A percentile compares a stretch with the other conserved stretches of the same genome.
These are phyloP conservation scores for Aspergillus glaucus DNA, from an alignment of 2,329 filamentous ascomycete genomes.

Conservation along the genomic window DNA sequence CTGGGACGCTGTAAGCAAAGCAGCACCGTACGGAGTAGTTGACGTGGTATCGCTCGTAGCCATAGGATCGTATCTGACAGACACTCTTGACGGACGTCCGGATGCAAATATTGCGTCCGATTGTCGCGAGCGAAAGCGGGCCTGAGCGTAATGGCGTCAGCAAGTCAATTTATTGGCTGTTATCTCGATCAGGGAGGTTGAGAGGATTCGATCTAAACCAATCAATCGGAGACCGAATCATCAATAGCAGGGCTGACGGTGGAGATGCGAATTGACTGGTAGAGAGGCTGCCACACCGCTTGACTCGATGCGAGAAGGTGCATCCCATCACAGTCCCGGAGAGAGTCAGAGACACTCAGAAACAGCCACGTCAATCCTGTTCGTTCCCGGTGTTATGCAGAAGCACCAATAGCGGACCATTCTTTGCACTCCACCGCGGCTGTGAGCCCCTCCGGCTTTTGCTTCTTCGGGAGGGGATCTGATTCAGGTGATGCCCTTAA, in stretches of 20 bases:
- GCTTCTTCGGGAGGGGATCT: too few relatives aligned
- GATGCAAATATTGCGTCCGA: too few relatives aligned
- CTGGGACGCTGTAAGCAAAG: too few relatives aligned
- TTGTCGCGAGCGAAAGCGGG: too few relatives aligned
- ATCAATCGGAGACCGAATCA: neutral
- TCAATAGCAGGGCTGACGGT: neutral
- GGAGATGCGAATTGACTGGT: neutral
- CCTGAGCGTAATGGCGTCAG: neutral
- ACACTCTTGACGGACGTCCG: neutral
- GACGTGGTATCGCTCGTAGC: neutral
- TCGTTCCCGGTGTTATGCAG: neutral
- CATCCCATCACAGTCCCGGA: neutral
- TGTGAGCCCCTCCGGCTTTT: too few relatives aligned
- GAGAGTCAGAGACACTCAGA: too few relatives aligned
- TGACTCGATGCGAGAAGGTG: neutral
- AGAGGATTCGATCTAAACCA: neutral
- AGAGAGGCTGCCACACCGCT: neutral
- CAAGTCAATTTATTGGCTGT: neutral
- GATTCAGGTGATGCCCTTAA: neutral
- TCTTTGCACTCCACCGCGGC: too few relatives aligned
- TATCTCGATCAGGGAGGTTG: neutral
- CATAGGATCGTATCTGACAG: neutral
- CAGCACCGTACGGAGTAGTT: neutral
- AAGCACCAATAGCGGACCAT: too few relatives aligned
- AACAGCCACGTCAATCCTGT: neutral